phyloP scores from a whole-genome alignment of 495 filamentous ascomycete species.

The Bathelium albidoporum region DNA sequence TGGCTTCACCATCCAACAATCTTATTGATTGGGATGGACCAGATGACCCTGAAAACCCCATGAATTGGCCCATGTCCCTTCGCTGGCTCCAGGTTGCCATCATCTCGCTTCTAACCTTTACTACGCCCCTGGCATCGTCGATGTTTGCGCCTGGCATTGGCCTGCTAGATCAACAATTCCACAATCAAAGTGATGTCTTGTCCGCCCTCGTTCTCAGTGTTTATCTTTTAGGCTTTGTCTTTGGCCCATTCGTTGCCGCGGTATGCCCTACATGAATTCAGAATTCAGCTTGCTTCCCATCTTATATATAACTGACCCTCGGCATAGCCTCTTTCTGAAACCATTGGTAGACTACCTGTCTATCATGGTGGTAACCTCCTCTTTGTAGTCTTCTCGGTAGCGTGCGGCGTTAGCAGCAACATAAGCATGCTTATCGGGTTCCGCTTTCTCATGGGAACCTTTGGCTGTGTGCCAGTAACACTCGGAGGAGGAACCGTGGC shows the following conservation, averaged over 20 bases:
- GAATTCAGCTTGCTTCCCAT: constrained; percentile 7
- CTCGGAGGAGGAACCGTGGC: constrained; percentile 29
- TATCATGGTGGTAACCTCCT: constrained; percentile 36
- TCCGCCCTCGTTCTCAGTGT: constrained; percentile 36
- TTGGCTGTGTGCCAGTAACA: constrained; percentile 29
- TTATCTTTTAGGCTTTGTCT: constrained; percentile 35
- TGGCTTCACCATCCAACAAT: not conserved
- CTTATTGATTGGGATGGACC: constrained; percentile 1
- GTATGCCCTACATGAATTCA: constrained; percentile 14
- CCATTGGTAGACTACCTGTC: constrained; percentile 21
- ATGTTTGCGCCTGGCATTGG: constrained; percentile 8
- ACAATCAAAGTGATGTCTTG: constrained; percentile 28
- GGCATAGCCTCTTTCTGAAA: not conserved
- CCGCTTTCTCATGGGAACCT: constrained; percentile 28
- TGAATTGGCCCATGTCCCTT: not conserved
- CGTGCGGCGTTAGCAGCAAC: constrained; percentile 20
- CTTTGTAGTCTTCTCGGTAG: constrained; percentile 25
- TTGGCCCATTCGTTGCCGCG: not conserved
- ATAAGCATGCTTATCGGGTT: constrained; percentile 22
- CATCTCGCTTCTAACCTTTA: not conserved
- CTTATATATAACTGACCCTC: constrained; percentile 10
- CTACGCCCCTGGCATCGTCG: not conserved
- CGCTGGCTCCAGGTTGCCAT: constrained; percentile 15
- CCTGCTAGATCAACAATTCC: constrained; percentile 11
- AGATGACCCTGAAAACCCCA: not conserved